Base-by-base conservation (phyloP, 768 basidiomycete species). In the Psilocybe sp. region DNA sequence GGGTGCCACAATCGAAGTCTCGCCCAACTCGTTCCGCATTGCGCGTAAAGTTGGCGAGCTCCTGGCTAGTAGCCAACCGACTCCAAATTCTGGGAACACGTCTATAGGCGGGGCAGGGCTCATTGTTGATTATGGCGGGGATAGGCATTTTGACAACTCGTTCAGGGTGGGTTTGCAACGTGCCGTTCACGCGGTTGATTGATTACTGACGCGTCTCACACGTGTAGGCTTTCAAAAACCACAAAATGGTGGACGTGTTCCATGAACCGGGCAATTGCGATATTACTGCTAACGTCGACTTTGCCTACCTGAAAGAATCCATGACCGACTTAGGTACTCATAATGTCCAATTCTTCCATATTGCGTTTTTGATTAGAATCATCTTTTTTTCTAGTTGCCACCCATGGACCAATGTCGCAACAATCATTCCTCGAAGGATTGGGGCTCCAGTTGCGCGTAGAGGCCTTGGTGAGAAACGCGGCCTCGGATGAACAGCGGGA, bases 251-350 rank as follows among this genome's bases (percentile, higher is more conserved):
- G 1, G 87, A 95, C 63, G 75, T 90, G 3, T 96, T 98, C 61
- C 76, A 87, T 46, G 71, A 76, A 9, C 94, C 95, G 0, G 97
- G 97, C 14, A 78, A 89, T 37, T 87, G 89, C 37, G 97, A 99
- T 66, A 69, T 98, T 41, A 99, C 97, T 0, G 85, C 89, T n/a
- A 97, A 98, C 61, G 96, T 99, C 42, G 95, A 99, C 69, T 98
- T 98, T 68, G 81, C 84, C 0, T 91, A 89, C 64, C 74, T 98
- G 40, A 77, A 79, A 61, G 92, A 97, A 69, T 84, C 90, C 0
- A 72, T 93, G 54, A 63, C 65, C 1, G 82, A 79, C 47, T 68
- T 81, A 3, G 88, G 91, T 89, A 51, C 20, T 79, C 64, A 32
- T 14, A 32, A 40, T 50, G 38, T 43, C 44, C 4, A 47, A 1